A percentile compares a stretch with the other conserved stretches of the same genome.
phyloP scores from a whole-genome alignment of 768 basidiomycete species.

The Kwoniella bestiolae region DNA sequence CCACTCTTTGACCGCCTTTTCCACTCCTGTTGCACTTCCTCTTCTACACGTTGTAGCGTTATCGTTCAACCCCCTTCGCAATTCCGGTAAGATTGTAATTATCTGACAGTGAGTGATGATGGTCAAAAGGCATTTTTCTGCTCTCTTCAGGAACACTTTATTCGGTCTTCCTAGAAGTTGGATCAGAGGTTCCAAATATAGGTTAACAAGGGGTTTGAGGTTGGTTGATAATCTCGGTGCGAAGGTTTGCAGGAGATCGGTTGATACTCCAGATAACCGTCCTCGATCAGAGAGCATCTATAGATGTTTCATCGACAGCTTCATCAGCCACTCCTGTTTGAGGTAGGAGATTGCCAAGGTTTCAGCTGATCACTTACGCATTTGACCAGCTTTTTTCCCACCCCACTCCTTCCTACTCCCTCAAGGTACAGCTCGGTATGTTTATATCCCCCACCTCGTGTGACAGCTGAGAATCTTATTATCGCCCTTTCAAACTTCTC shows the following conservation, averaged over 20 bases:
- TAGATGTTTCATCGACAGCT: neutral
- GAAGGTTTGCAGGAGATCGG: conserved; percentile 57
- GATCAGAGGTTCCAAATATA: conserved; percentile 58
- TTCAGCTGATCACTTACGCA: conserved; percentile 46
- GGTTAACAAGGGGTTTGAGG: conserved; percentile 56
- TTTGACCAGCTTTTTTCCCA: conserved; percentile 47
- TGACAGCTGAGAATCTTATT: conserved; percentile 58
- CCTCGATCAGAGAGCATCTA: conserved; percentile 57
- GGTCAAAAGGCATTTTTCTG: conserved; percentile 54
- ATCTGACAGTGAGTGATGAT: conserved; percentile 58
- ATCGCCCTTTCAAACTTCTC: conserved; percentile 59
- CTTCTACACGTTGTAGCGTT: conserved; percentile 52
- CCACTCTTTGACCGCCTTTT: conserved; percentile 47
- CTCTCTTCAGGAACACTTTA: conserved; percentile 59
- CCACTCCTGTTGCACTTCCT: conserved; percentile 43
- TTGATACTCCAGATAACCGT: conserved; percentile 52
- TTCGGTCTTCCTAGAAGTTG: conserved; percentile 59
- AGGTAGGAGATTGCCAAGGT: neutral
- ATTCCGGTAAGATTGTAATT: conserved; percentile 50
- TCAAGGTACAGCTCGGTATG: conserved; percentile 47
- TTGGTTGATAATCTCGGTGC: conserved; percentile 55
- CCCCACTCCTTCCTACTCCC: conserved; percentile 52
- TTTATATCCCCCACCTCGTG: conserved; percentile 58
- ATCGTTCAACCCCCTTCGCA: conserved; percentile 53
- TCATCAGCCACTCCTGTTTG: neutral